Base-by-base conservation (phyloP, 1,284 basidiomycete genomes). In the Naganishia sp. region DNA sequence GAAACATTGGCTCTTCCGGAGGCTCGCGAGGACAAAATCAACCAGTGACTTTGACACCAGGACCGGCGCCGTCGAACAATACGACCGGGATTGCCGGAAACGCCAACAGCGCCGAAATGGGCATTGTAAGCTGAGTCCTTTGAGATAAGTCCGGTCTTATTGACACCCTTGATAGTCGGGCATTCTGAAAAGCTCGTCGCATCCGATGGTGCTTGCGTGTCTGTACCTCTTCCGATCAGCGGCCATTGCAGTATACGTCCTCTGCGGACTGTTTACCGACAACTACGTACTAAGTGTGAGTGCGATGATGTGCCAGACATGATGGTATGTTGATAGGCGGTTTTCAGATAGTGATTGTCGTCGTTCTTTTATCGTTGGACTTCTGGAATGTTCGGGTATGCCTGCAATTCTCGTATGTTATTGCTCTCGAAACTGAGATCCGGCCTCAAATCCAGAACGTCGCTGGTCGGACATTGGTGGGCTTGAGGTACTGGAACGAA, bases 401-500 rank as follows among this genome's bases (percentile, higher is more conserved):
- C 77, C 18, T n/a, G 7, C 52, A 45, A n/a, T 11, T 18, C 43
- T 18, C n/a, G 2, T 45, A 25, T 23, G 28, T 2, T 50, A 16
- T 23, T 5, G 7, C 28, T 45, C 21, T 6, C 15, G 4, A 36
- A 25, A n/a, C 13, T 55, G 31, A 31, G 23, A 15, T 25, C 25
- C 43, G 10, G 21, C 2, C 15, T 10, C 11, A 39, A 39, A 31
- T 42, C 68, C 72, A 94, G 88, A 97, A 97, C 74, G 91, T 97
- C 25, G 87, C 93, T 0, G 94, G 94, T 2, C 83, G 94, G 69
- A 92, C 89, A 11, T 82, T 97, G 13, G 94, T 96, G 11, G 94
- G 94, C 13, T 81, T 97, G 70, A 84, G 94, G 65, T 97, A 94
- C 76, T 97, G 94, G 94, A 97, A 96, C 77, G 93, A 96, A 79